Evolutionary conservation across 129 eudicot genomes (phyloP).

Genomic region (Chrysanthemum seticuspe): DNA sequence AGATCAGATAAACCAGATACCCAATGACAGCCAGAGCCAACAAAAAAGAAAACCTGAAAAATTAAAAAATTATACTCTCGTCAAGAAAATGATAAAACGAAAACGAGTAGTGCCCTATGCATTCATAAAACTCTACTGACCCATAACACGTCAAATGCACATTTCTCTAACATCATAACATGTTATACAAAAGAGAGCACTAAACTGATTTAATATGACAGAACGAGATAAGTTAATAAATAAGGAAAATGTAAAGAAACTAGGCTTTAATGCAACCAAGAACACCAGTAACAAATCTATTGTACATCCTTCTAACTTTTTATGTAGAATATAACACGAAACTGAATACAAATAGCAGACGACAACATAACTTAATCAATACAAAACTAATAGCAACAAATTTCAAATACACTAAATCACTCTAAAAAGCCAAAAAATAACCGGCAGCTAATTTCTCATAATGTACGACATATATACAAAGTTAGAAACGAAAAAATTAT

Average conservation of each 20-base stretch:
- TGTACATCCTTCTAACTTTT: no score
- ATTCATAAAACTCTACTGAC: not conserved
- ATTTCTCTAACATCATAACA: constrained; percentile 3
- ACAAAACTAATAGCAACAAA: not conserved
- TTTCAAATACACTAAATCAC: constrained; percentile 3
- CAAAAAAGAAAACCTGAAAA: constrained; percentile 21
- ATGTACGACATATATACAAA: no score
- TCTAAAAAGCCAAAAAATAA: not conserved
- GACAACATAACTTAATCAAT: not conserved
- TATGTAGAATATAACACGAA: constrained; percentile 4
- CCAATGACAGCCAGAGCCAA: constrained; percentile 12
- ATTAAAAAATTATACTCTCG: constrained; percentile 1
- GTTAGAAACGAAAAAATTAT: no score
- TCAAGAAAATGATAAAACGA: constrained; percentile 12
- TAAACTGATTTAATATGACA: not conserved
- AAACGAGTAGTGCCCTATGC: not conserved
- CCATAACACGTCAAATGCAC: constrained; percentile 18
- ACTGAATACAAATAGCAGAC: constrained; percentile 6
- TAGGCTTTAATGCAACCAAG: not conserved
- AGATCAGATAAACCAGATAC: constrained; percentile 8
- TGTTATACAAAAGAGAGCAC: not conserved
- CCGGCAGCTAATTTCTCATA: no score
- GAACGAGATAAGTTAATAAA: not conserved
- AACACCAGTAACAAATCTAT: no score
- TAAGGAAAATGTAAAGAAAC: not conserved